Evolutionary conservation across 257 asterid genomes (phyloP), one percentile per base, ranked within the genome.

Genomic region (Misopates orontium): DNA sequence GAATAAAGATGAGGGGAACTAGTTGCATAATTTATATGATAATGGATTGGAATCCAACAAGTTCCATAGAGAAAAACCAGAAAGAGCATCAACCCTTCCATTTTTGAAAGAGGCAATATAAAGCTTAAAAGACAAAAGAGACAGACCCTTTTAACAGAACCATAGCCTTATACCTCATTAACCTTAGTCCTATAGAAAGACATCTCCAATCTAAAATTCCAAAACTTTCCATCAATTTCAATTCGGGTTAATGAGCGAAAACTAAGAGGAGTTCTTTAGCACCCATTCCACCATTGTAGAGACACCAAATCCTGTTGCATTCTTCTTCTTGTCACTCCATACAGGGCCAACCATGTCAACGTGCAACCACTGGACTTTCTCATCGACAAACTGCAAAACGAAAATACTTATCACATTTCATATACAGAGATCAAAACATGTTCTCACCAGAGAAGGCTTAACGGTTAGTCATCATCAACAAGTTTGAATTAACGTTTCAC

Each of bases 281-380:
- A 93, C 97, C 98, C 98, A 93, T 71, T 90, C 94, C 3, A 93
- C 96, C 62, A 93, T 61, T 0, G 98, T 93, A 0, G 94, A 77
- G 64, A 93, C 74, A 54, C 95, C 98, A 25, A 90, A 93, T 24
- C 98, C 97, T 0, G 98, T 90, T 1, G 95, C 97, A 4, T 55
- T 58, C 71, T 93, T 93, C 85, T 85, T 87, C 74, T 87, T 84
- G 0, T 87, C 90, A 13, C 71, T 84, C 97, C 95, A 88, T 24
- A 93, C 97, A 4, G 97, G 99, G 10, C 95, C 99, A 47, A 96
- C 95, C 75, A 93, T 69, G 86, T 93, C 99, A 11, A 93, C 86
- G 51, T 93, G 99, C 99, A 93, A 79, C 99, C 99, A 93, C 20
- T 86, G 87, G 57, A 90, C 99, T 79, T 90, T 93, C 84, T 90